Base-by-base conservation (phyloP, 306 rosid species). In the Vigna unguiculata region DNA sequence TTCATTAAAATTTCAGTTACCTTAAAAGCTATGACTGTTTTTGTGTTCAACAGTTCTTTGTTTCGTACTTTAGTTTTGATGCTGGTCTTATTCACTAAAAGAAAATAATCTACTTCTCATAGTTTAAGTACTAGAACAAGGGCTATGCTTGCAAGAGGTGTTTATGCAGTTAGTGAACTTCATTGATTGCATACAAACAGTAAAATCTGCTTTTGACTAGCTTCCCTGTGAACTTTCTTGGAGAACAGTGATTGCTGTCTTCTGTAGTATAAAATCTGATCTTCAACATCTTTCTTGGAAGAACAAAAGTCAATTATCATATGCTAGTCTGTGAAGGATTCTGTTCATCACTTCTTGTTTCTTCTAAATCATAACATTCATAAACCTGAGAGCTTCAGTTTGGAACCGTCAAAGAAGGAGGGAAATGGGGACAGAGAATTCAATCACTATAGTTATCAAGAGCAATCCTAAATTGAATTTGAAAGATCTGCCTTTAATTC, bases 401-500 rank as follows among this genome's bases (percentile, higher is more conserved):
- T 4, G 47, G 43, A 52, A 9, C 60, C 9, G 59, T 69, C 36
- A 69, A 77, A 74, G 63, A 52, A 52, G 47, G 72, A 12, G 17
- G 48, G 72, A 12, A 28, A 49, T 47, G 22, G 58, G 68, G 17
- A 16, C 13, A 15, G 24, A 75, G 66, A 48, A 54, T 71, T 54
- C 46, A 51, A 52, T 53, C 67, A 62, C 25, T 25, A 15, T 9
- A 40, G 24, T 32, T 63, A 62, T 40, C 66, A 59, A 58, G 21
- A 38, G 36, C 38, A 25, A 46, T 70, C 58, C 72, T 40, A 58
- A 34, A 57, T 54, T 30, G 71, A 64, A 72, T 24, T 70, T 63
- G 78, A 73, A 72, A 20, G 75, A 58, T 22, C 74, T 7, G 72
- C 30, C 1, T 74, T 69, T 78, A 71, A 80, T 77, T 73, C 73